phyloP scores from a whole-genome alignment of 495 filamentous ascomycete species.

The Neurospora discreta region DNA sequence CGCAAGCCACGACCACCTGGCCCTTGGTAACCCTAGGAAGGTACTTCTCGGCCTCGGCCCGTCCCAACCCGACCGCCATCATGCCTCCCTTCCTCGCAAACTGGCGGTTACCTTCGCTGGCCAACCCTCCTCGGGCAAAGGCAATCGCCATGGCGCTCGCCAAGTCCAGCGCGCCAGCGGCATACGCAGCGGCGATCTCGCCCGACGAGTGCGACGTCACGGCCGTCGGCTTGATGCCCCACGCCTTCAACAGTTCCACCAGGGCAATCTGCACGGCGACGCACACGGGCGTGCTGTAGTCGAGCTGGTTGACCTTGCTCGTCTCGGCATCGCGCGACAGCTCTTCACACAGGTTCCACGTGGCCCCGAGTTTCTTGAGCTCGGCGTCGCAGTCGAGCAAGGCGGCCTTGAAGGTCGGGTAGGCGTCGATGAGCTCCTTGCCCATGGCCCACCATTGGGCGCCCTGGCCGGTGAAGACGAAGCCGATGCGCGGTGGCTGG shows the following conservation, averaged over 20 bases:
- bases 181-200: conserved; percentile 48
- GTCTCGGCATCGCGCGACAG: conserved; percentile 14
- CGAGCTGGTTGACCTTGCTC: conserved; percentile 15
- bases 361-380: conserved; percentile 22
- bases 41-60: conserved; percentile 13
- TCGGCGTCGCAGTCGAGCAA: conserved; percentile 17
- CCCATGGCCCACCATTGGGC: conserved; percentile 48
- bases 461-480: conserved; percentile 36
- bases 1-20: conserved; percentile 31
- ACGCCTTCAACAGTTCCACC: conserved; percentile 39
- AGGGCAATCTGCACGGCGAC: conserved; percentile 42
- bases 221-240: conserved; percentile 37
- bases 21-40: conserved; percentile 13
- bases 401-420: conserved; percentile 18
- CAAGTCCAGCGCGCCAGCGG: conserved; percentile 30
- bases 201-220: conserved; percentile 54
- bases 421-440: conserved; percentile 28
- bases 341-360: conserved; percentile 20
- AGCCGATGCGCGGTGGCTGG: conserved; percentile 10
- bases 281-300: conserved; percentile 33
- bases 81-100: conserved; percentile 26
- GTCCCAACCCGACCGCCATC: conserved; percentile 30
- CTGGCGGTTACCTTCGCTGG: conserved; percentile 14
- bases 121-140: conserved; percentile 21
- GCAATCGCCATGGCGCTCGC: conserved; percentile 37